Evolutionary conservation across 2,329 filamentous ascomycete species (phyloP).

Genomic region (Neofusicoccum kwambonambiense): DNA sequence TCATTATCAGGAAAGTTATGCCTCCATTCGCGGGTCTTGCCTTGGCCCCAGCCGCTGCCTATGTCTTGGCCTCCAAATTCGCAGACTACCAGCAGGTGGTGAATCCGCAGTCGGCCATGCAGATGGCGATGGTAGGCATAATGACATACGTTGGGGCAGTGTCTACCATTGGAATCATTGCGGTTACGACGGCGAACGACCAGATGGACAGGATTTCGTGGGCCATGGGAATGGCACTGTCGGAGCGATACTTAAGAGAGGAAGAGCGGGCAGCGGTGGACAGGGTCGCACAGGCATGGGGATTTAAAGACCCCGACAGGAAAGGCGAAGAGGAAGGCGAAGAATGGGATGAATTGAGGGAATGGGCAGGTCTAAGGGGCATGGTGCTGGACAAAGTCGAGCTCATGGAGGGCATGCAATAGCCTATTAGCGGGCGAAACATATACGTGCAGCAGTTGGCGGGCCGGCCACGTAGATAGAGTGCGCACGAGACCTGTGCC

Average conservation of each 20-base stretch:
- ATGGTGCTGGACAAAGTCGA: slow-evolving; percentile 90
- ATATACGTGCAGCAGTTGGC: not conserved
- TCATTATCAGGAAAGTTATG: slow-evolving; percentile 63
- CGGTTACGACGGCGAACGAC: slow-evolving; percentile 84
- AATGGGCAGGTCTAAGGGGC: slow-evolving; percentile 77
- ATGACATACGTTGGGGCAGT: slow-evolving; percentile 81
- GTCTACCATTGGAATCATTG: slow-evolving; percentile 77
- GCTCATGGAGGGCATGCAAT: slow-evolving; percentile 91
- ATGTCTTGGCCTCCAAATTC: slow-evolving; percentile 67
- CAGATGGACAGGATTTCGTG: slow-evolving; percentile 94
- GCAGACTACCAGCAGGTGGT: slow-evolving; percentile 70
- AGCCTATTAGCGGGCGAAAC: slow-evolving; percentile 21
- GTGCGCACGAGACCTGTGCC: not conserved
- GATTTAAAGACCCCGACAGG: slow-evolving; percentile 76
- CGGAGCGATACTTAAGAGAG: slow-evolving; percentile 81
- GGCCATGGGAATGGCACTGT: slow-evolving; percentile 76
- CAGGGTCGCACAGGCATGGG: slow-evolving; percentile 83
- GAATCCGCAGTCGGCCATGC: slow-evolving; percentile 71
- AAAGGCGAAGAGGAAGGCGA: slow-evolving; percentile 87
- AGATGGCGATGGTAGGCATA: slow-evolving; percentile 75
- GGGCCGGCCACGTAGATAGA: not conserved
- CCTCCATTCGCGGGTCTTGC: slow-evolving; percentile 58
- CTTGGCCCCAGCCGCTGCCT: slow-evolving; percentile 65
- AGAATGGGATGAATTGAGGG: slow-evolving; percentile 83
- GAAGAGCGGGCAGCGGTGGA: slow-evolving; percentile 88